Conservation (phyloP, 306 rosid species). For the Vigna unguiculata region DNA sequence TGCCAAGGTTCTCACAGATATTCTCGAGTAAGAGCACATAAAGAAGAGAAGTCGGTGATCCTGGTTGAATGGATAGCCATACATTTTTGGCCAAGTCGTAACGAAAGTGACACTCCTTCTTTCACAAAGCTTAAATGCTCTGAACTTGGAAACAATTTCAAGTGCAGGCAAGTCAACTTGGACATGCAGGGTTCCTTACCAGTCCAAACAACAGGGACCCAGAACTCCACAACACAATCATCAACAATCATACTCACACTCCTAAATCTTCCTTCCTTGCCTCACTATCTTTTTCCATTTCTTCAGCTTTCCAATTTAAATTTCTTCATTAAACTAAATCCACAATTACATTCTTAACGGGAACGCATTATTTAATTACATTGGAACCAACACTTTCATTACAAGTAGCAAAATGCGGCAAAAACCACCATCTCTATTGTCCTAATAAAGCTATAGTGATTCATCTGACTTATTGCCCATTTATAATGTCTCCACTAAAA, state of each 20-base stretch:
- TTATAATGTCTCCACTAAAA: slow-evolving; percentile 10
- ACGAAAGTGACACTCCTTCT: slow-evolving; percentile 19
- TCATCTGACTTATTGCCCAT: slow-evolving; percentile 34
- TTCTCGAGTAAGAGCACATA: not conserved
- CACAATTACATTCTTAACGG: not conserved
- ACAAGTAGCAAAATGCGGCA: slow-evolving; percentile 41
- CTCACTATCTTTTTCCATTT: not conserved
- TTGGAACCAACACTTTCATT: slow-evolving; percentile 17
- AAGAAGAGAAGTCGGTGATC: slow-evolving; percentile 27
- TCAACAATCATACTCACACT: not conserved
- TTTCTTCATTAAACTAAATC: not conserved
- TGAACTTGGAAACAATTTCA: not conserved
- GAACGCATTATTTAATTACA: slow-evolving; percentile 45
- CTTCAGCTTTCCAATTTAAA: not conserved
- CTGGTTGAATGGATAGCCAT: slow-evolving; percentile 1
- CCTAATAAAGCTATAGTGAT: slow-evolving; percentile 42
- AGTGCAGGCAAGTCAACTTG: slow-evolving; percentile 22
- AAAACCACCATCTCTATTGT: slow-evolving; percentile 36
- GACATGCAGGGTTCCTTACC: slow-evolving; percentile 13
- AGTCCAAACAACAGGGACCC: slow-evolving; percentile 16
- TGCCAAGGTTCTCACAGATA: not conserved
- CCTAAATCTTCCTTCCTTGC: too few relatives aligned
- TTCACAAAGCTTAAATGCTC: not conserved
- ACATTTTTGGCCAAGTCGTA: slow-evolving; percentile 10
- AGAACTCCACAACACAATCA: not conserved